These are phyloP conservation scores for Botrytis pseudocinerea DNA, from an alignment of 2,329 filamentous ascomycete genomes.

Conservation along the genomic window DNA sequence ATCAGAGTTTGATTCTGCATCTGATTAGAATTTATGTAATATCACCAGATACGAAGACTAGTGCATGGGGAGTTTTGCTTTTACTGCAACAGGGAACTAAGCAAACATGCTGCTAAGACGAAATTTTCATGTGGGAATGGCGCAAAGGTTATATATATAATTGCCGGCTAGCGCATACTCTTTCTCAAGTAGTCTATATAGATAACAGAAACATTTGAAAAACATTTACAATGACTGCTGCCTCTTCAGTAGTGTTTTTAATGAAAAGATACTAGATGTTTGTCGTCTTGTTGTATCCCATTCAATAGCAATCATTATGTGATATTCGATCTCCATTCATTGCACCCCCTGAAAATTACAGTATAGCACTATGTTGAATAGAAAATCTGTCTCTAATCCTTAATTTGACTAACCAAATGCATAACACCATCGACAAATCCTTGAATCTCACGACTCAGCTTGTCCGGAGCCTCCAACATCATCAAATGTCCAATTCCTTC, in stretches of 20 bases:
- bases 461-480: slow-evolving; percentile 27
- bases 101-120: neutral
- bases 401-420: neutral
- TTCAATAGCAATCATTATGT: neutral
- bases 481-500: slow-evolving; percentile 28
- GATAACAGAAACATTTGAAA: neutral
- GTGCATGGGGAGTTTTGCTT: neutral
- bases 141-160: neutral
- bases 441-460: slow-evolving; percentile 17
- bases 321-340: neutral
- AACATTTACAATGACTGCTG: neutral
- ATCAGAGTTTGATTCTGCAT: slow-evolving; percentile 38
- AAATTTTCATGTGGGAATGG: neutral
- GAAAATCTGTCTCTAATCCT: neutral
- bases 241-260: too few species aligned
- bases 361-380: neutral
- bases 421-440: neutral
- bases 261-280: neutral
- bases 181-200: neutral
- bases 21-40: slow-evolving; percentile 31
- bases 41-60: neutral
- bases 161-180: too few species aligned
- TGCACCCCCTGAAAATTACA: neutral
- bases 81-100: neutral
- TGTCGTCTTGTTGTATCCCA: neutral